Evolutionary conservation across 1,284 basidiomycete genomes (phyloP).

Genomic region (Leccinum griseonigrum): DNA sequence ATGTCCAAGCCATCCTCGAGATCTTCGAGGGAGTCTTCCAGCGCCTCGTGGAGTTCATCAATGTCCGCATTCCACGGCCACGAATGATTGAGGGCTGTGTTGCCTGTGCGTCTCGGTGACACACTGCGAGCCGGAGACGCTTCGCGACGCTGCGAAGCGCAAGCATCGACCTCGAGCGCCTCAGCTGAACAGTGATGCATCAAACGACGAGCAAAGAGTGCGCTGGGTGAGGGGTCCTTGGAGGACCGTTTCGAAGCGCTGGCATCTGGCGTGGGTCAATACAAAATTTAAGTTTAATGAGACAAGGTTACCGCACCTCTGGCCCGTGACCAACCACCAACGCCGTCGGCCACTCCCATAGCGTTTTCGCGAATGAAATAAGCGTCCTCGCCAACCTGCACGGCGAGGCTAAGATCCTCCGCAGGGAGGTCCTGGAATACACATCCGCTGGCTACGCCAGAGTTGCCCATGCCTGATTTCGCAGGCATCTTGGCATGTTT

Average conservation of each 20-base stretch:
- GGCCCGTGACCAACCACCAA: constrained; percentile 79
- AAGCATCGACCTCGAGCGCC: constrained; percentile 39
- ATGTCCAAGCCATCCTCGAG: constrained; percentile 67
- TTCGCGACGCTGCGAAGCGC: constrained; percentile 15
- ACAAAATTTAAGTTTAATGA: constrained; percentile 17
- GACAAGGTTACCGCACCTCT: constrained; percentile 21
- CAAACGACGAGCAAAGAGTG: constrained; percentile 79
- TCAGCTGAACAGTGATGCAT: constrained; percentile 78
- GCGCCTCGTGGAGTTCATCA: constrained; percentile 41
- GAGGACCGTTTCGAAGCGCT: constrained; percentile 19
- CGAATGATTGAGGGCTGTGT: constrained; percentile 23
- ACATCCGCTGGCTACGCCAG: constrained; percentile 15
- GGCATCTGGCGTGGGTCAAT: constrained; percentile 16
- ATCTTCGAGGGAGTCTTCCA: constrained; percentile 56
- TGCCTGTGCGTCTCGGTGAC: constrained; percentile 25
- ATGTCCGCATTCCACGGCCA: constrained; percentile 40
- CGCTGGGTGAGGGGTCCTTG: constrained; percentile 56
- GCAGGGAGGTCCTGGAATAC: constrained; percentile 24
- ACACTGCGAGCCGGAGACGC: constrained; percentile 29
- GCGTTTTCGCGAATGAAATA: constrained; percentile 83
- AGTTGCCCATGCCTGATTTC: constrained; percentile 25
- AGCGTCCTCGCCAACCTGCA: constrained; percentile 83
- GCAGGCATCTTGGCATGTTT: constrained; percentile 37
- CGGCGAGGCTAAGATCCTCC: constrained; percentile 46
- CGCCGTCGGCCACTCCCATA: constrained; percentile 87